These are phyloP conservation scores for Cladorrhinum sp. DNA, from an alignment of 2,329 filamentous ascomycete species.

Conservation along the genomic window DNA sequence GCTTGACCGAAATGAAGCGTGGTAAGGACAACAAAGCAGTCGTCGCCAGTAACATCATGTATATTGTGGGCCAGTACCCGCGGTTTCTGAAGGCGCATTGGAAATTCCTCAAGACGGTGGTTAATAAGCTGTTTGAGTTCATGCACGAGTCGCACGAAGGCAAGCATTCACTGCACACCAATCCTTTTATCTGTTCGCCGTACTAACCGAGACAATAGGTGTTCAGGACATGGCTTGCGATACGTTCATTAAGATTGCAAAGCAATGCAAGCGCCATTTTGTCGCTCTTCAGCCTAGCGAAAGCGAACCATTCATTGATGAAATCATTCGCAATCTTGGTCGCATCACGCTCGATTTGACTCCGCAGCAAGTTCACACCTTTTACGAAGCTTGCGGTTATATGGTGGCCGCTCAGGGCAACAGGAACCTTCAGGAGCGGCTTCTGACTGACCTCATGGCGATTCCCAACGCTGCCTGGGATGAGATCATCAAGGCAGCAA, in stretches of 20 bases:
- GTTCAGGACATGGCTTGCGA: slow-evolving; percentile 99
- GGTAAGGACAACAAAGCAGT: slow-evolving; percentile 99
- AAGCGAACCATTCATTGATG: slow-evolving; percentile 94
- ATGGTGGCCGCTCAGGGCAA: slow-evolving; percentile 99
- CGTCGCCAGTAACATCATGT: slow-evolving; percentile 99
- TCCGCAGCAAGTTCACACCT: slow-evolving; percentile 96
- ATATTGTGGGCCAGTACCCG: slow-evolving; percentile 98
- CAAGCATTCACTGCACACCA: slow-evolving; percentile 36
- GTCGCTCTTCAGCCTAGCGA: slow-evolving; percentile 94
- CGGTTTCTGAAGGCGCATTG: slow-evolving; percentile 98
- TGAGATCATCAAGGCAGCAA: slow-evolving; percentile 85
- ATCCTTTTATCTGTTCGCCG: neutral
- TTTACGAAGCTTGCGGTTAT: slow-evolving; percentile 97
- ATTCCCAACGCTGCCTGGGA: slow-evolving; percentile 95
- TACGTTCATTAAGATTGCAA: slow-evolving; percentile 99
- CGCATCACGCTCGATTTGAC: slow-evolving; percentile 95
- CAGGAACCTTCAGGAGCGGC: slow-evolving; percentile 85
- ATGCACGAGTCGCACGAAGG: slow-evolving; percentile 99
- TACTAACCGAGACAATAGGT: slow-evolving; percentile 45
- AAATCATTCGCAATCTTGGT: slow-evolving; percentile 92
- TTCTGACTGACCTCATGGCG: slow-evolving; percentile 89
- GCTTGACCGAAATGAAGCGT: slow-evolving; percentile 97
- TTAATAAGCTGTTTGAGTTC: slow-evolving; percentile 99
- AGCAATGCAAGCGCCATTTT: slow-evolving; percentile 96
- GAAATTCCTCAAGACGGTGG: slow-evolving; percentile 99